Evolutionary conservation across 768 basidiomycete species (phyloP), one percentile per base, ranked within the genome.

Genomic region (Russula sp.): DNA sequence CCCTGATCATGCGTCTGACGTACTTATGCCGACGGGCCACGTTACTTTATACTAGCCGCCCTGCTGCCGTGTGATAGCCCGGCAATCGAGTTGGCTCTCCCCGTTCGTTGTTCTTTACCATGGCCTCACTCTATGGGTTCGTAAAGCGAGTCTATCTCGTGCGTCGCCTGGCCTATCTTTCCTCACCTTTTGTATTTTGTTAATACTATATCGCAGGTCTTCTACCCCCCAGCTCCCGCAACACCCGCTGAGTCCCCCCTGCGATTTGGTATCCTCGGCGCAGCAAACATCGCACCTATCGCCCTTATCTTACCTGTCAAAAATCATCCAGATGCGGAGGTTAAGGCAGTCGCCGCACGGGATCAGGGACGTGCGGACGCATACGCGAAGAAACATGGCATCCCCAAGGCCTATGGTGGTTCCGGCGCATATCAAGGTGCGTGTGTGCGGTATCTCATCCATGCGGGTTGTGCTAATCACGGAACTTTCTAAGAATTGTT

Each of bases 311-410:
- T 62, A 2, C 83, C 85, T 8, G 80, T 78, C 0, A 75, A 71
- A 56, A 78, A 73, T 57, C 85, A 87, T 58, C 73, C 81, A 0
- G 86, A 84, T 61, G 82, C 78, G 1, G 76, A 80, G 11, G 70
- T 87, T 1, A 72, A 76, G 45, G 86, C 80, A 2, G 77, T 88
- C 5, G 86, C 84, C 1, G 81, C 86, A 3, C 76, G 86, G n/a
- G 79, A 78, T 68, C 70, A 77, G 20, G 64, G 61, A 7, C 74
- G 69, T 32, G 86, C 83, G 2, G 68, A 77, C 49, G 70, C 66
- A 10, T 86, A 76, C 58, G 86, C 86, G 11, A 78, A 79, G 72
- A 81, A 80, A 65, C 69, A 83, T 51, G 73, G 75, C 0, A 81
- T 88, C 49, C 70, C 73, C 50, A 82, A 78, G 69, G 78, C 75